Evolutionary conservation across 495 filamentous ascomycete species (phyloP).

Genomic region (Penicillium egyptiacum): DNA sequence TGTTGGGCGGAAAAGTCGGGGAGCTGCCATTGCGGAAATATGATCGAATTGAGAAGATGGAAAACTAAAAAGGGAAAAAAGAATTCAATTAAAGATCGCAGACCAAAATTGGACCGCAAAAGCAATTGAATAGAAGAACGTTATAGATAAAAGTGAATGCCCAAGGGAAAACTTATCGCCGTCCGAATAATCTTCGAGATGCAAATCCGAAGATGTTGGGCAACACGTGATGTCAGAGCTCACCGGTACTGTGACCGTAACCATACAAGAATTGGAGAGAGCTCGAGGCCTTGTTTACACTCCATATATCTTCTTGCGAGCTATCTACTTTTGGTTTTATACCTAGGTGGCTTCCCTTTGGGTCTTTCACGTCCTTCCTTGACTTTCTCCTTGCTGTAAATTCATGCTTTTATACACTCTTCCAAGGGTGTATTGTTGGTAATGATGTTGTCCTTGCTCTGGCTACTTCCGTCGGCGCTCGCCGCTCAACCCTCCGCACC

Average conservation of each 20-base stretch:
- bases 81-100: constrained; percentile 35
- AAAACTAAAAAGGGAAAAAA: constrained; percentile 20
- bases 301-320: background rate
- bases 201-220: constrained; percentile 43
- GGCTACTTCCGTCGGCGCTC: constrained; percentile 28
- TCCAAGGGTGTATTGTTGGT: background rate
- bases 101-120: constrained; percentile 26
- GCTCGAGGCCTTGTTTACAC: background rate
- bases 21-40: constrained; percentile 56
- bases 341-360: background rate
- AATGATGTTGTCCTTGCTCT: constrained; percentile 28
- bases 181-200: constrained; percentile 32
- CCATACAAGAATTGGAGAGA: constrained; percentile 8
- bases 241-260: constrained; percentile 40
- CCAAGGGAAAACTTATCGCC: constrained; percentile 16
- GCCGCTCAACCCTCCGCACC: constrained; percentile 80
- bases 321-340: background rate
- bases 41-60: constrained; percentile 16
- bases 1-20: constrained; percentile 80
- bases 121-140: constrained; percentile 25
- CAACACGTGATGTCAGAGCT: constrained; percentile 37
- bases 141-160: constrained; percentile 15
- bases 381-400: background rate
- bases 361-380: background rate
- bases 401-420: background rate